A percentile compares a stretch with the other conserved stretches of the same genome.
phyloP scores from a whole-genome alignment of 495 filamentous ascomycete species.

The Glutinoglossum americanum region DNA sequence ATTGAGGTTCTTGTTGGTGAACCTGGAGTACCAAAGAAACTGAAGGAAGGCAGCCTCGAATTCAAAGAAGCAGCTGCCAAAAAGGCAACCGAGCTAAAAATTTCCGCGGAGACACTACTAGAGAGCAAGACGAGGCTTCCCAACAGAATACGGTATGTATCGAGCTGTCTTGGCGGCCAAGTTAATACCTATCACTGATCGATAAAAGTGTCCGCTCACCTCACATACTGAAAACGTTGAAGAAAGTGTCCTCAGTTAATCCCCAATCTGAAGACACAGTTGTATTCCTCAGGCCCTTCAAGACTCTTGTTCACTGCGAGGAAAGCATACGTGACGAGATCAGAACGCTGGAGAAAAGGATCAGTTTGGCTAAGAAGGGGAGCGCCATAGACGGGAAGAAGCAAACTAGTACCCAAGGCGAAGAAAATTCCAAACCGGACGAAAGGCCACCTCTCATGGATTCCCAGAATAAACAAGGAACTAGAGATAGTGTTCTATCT shows the following conservation, averaged over 20 bases:
- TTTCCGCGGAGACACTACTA: neutral
- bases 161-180: neutral
- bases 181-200: neutral
- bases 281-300: neutral
- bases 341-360: neutral
- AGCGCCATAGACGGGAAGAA: neutral
- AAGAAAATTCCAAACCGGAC: neutral
- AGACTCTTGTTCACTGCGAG: neutral
- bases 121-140: neutral
- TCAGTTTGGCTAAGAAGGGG: neutral
- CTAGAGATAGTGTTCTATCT: neutral
- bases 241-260: neutral
- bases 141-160: neutral
- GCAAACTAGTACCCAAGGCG: neutral
- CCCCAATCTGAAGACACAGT: neutral
- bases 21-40: neutral
- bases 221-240: neutral
- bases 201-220: neutral
- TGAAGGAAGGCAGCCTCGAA: neutral
- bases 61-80: neutral
- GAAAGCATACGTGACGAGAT: neutral
- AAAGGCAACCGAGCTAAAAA: neutral
- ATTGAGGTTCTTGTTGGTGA: neutral
- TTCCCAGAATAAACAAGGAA: neutral
- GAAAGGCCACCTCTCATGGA: neutral